phyloP scores from a whole-genome alignment of 441 rosid species.

The Cnidoscolus chayamansa region DNA sequence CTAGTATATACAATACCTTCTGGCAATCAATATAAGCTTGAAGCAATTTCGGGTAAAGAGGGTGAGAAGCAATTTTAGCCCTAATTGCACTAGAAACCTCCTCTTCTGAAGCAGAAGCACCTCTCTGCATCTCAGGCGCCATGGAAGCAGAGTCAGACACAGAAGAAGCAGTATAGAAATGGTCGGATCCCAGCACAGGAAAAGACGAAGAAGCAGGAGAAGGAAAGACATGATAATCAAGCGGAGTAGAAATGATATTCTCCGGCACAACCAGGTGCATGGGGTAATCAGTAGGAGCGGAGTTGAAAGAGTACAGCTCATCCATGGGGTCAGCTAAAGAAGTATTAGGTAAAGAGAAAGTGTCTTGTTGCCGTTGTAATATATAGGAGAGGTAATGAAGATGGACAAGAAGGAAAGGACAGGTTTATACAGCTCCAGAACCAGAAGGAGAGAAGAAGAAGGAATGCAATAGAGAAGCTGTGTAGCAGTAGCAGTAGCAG shows the following conservation, averaged over 20 bases:
- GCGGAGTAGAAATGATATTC: conserved; percentile 17
- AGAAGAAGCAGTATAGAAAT: conserved; percentile 37
- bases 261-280: conserved; percentile 20
- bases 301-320: conserved; percentile 30
- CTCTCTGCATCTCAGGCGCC: conserved; percentile 32
- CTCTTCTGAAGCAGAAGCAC: conserved; percentile 23
- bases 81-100: conserved; percentile 40
- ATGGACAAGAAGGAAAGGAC: not conserved
- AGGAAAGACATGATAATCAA: conserved; percentile 17
- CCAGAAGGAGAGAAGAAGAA: not conserved
- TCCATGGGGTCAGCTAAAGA: conserved; percentile 26
- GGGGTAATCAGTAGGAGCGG: conserved; percentile 24
- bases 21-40: conserved; percentile 61
- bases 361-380: not conserved
- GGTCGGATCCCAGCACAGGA: conserved; percentile 30
- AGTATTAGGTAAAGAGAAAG: not conserved
- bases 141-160: conserved; percentile 50
- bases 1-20: conserved; percentile 37
- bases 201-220: conserved; percentile 16
- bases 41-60: conserved; percentile 59
- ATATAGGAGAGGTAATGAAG: not conserved
- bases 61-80: conserved; percentile 58
- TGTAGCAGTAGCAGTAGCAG: no score
- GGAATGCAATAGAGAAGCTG: not conserved
- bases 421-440: no score